Base-by-base conservation (phyloP, 2,329 filamentous ascomycete genomes). In the Alternaria hordeiaustralica region DNA sequence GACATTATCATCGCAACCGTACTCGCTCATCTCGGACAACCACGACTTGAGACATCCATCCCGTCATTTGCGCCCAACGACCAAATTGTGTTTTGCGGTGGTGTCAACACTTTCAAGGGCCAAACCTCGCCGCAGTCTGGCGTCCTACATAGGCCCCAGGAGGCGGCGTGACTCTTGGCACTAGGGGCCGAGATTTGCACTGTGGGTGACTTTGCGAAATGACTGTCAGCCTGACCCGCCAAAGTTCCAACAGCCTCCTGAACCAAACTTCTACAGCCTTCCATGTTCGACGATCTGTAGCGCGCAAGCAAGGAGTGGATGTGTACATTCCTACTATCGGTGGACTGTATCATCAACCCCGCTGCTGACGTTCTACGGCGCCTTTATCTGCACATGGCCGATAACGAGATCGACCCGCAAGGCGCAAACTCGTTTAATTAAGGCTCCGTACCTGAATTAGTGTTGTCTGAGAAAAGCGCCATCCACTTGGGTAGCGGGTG, bases 381-480 rank as follows among this genome's bases (percentile, higher is more conserved):
- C 45, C 45, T 20, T 63, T 36, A 18, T 45, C 25, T 49, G 60
- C 55, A 60, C 56, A 60, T 65, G 33, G 23, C 57, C 55, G 50
- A 57, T 55, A 36, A 47, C 53, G 55, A 33, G 58, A 63, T 57
- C 49, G 46, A 57, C 20, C 20, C n/a, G 55, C 18, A 44, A 28
- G 46, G 54, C 59, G 55, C 50, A 54, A 50, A 49, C 25, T 45
- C 49, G 60, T 65, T 70, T 66, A 69, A 76, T 77, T 70, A 73
- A 77, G 71, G 72, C 61, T 58, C 65, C 50, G 74, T 73, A 70
- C 70, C 72, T 77, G 68, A 65, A 56, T 70, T 72, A 73, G 73
- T 68, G 61, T 54, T 51, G 73, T 78, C 65, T 74, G 66, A 71
- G 50, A 63, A 18, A 59, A 58, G 68, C 74, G 75, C 74, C 71